These are phyloP conservation scores for Dactylellina haptotyla DNA, from an alignment of 2,329 filamentous ascomycete genomes.

Conservation along the genomic window DNA sequence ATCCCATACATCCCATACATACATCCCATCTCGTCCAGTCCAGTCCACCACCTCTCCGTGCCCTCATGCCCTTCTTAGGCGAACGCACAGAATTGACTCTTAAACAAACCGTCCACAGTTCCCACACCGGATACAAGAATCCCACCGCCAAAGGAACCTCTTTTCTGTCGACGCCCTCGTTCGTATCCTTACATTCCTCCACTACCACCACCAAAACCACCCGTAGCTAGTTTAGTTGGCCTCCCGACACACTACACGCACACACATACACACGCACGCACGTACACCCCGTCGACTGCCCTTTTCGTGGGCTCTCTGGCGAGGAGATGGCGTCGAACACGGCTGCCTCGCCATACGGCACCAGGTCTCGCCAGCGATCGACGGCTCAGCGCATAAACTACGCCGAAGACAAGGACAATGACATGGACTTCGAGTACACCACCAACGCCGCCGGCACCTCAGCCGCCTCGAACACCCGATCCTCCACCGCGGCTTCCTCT, in stretches of 20 bases:
- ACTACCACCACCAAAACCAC: background rate
- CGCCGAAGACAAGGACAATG: conserved; percentile 89
- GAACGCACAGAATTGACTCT: conserved; percentile 52
- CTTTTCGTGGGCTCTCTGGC: conserved; percentile 48
- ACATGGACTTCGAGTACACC: conserved; percentile 82
- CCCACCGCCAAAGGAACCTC: conserved; percentile 16
- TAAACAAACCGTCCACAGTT: conserved; percentile 48
- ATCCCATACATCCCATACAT: conserved; percentile 17
- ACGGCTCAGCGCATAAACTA: conserved; percentile 88
- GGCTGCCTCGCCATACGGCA: conserved; percentile 80
- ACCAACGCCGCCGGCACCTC: conserved; percentile 65
- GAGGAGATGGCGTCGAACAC: conserved; percentile 62
- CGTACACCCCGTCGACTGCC: conserved; percentile 12
- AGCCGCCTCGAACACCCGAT: conserved; percentile 60
- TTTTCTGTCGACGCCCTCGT: background rate
- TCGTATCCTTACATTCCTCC: conserved; percentile 6
- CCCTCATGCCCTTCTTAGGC: conserved; percentile 52
- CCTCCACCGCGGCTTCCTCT: conserved; percentile 33
- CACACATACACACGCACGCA: too few relatives aligned
- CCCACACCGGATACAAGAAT: conserved; percentile 53
- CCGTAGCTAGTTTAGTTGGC: conserved; percentile 19
- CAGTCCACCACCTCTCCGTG: conserved; percentile 46
- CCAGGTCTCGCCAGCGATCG: conserved; percentile 87
- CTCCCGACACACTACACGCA: too few relatives aligned
- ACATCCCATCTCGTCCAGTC: background rate